Conservation (phyloP, 2,329 filamentous ascomycete genomes). For the Cercospora sp. region DNA sequence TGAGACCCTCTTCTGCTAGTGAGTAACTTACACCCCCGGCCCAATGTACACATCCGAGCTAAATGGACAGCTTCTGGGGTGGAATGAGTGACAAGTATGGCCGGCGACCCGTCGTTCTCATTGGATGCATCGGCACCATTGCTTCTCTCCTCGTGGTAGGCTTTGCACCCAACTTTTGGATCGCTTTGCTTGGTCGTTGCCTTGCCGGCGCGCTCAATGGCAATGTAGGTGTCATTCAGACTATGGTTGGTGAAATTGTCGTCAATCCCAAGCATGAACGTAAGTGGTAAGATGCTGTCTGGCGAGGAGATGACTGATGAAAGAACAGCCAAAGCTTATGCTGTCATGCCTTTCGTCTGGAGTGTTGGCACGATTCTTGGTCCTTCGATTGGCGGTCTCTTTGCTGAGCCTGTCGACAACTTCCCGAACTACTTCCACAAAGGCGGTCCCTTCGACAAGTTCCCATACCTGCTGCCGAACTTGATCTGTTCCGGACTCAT, state of each 20-base stretch:
- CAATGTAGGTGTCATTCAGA: conserved; percentile 75
- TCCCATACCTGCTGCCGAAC: conserved; percentile 88
- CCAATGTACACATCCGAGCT: neutral
- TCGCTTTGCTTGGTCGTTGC: conserved; percentile 73
- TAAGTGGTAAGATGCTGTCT: conserved; percentile 50
- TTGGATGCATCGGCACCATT: conserved; percentile 81
- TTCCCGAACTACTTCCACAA: conserved; percentile 71
- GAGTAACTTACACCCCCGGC: conserved; percentile 17
- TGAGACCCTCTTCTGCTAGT: conserved; percentile 79
- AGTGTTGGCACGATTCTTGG: conserved; percentile 86
- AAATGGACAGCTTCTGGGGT: conserved; percentile 66
- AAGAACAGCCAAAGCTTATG: conserved; percentile 71
- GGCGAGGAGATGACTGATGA: conserved; percentile 15
- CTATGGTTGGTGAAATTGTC: conserved; percentile 88
- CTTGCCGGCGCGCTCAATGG: conserved; percentile 84
- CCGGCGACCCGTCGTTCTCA: conserved; percentile 78
- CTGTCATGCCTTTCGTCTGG: conserved; percentile 95
- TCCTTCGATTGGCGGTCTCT: conserved; percentile 81
- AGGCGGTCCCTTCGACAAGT: conserved; percentile 69
- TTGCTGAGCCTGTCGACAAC: conserved; percentile 73
- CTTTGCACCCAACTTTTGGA: conserved; percentile 78
- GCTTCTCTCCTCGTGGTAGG: conserved; percentile 81
- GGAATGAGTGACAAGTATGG: conserved; percentile 77
- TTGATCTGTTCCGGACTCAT: conserved; percentile 77
- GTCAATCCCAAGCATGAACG: conserved; percentile 82